Percentiles rank a stretch among this genome's conserved stretches.
phyloP scores from a whole-genome alignment of 2,329 filamentous ascomycete species.

The Balansia obtecta region DNA sequence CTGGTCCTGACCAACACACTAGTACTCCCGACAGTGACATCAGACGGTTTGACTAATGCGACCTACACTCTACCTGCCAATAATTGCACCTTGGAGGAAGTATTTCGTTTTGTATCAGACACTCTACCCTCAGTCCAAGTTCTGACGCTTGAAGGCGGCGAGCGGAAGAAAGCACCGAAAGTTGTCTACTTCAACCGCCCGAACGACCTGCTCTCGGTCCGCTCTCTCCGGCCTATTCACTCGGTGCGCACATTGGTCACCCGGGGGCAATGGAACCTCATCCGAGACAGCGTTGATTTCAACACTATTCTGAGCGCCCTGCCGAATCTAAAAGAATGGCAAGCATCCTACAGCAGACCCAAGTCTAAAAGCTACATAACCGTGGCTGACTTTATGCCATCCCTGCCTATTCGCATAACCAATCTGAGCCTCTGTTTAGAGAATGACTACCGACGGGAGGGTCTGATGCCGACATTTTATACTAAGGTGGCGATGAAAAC shows the following conservation, averaged over 20 bases:
- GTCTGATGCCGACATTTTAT: slow-evolving; percentile 46
- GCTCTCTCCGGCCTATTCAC: slow-evolving; percentile 24
- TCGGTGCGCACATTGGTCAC: slow-evolving; percentile 55
- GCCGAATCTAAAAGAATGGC: slow-evolving; percentile 52
- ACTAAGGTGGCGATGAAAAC: slow-evolving; percentile 44
- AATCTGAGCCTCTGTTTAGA: slow-evolving; percentile 58
- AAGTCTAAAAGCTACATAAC: slow-evolving; percentile 63
- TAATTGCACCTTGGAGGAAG: slow-evolving; percentile 58
- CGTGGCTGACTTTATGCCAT: slow-evolving; percentile 50
- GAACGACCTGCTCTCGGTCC: slow-evolving; percentile 11
- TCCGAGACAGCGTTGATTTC: slow-evolving; percentile 52
- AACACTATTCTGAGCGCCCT: slow-evolving; percentile 46
- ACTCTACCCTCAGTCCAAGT: slow-evolving; percentile 50
- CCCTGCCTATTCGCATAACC: slow-evolving; percentile 43
- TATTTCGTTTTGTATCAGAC: slow-evolving; percentile 49
- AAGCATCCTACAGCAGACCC: slow-evolving; percentile 55
- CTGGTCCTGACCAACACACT: slow-evolving; percentile 29
- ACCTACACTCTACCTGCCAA: slow-evolving; percentile 48
- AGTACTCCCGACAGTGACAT: slow-evolving; percentile 38
- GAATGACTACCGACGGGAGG: slow-evolving; percentile 56
- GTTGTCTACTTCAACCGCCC: slow-evolving; percentile 28
- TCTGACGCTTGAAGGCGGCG: slow-evolving; percentile 63
- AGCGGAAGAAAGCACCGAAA: slow-evolving; percentile 62
- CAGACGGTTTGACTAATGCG: slow-evolving; percentile 42
- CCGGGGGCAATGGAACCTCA: slow-evolving; percentile 67